Evolutionary conservation across 176 grass and related monocot species (phyloP).

Genomic region (Eleusine coracana): DNA sequence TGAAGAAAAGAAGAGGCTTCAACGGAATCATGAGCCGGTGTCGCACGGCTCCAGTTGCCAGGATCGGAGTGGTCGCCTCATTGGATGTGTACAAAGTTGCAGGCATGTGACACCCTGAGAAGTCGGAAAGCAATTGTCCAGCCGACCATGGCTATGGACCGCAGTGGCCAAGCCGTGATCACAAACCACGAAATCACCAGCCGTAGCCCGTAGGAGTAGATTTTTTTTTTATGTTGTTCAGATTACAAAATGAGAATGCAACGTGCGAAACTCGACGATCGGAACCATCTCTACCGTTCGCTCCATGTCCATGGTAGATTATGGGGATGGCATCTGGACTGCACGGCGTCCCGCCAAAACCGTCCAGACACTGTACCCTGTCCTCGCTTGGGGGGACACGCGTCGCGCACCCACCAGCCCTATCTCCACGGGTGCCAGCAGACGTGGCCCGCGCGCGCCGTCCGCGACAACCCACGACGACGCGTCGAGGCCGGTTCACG

Average conservation of each 20-base stretch:
- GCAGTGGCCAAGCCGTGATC: background rate
- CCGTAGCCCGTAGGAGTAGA: background rate
- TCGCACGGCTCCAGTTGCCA: background rate
- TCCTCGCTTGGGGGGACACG: background rate
- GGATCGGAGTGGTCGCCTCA: background rate
- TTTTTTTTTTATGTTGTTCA: background rate
- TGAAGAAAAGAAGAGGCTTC: background rate
- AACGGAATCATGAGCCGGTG: background rate
- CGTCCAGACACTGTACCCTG: background rate
- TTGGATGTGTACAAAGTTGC: background rate
- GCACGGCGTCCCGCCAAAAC: background rate
- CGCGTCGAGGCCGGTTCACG: constrained; percentile 55
- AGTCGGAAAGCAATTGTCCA: background rate
- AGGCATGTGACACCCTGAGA: constrained; percentile 20
- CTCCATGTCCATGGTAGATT: no score
- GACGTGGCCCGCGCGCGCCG: constrained; percentile 33
- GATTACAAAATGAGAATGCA: no score
- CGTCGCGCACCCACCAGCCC: background rate
- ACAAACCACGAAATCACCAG: background rate
- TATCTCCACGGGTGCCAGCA: background rate
- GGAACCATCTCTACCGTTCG: no score
- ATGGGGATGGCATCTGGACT: no score
- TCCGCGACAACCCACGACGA: constrained; percentile 11
- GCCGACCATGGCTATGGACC: background rate
- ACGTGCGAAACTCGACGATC: no score